Base-by-base conservation (phyloP, 768 basidiomycete species). In the Mrakia hoshinonis region DNA sequence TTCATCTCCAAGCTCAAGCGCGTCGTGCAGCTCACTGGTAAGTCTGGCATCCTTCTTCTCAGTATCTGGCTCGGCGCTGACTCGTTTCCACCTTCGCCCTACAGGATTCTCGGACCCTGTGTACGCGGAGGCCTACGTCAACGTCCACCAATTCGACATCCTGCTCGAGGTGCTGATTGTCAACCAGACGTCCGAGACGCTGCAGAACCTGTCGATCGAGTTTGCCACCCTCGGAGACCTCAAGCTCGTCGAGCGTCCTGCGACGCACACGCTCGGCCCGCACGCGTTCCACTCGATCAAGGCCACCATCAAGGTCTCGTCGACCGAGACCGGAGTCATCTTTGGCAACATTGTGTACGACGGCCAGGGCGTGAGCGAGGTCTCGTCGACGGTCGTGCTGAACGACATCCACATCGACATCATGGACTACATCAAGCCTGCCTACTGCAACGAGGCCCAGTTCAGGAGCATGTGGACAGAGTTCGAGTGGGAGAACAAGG, bases 381-480 rank as follows among this genome's bases (percentile, higher is more conserved):
- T 88, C 24, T 76, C 75, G 65, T 79, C 79, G 48, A 79, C 78
- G 77, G 94, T 98, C 48, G 94, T 99, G 66, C 79, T 97, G 78
- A 96, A 91, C 78, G 94, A 98, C 81, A 92, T 96, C 64, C 95
- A 97, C 79, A 90, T 97, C 74, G 96, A 99, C 79, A 96, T 99
- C 74, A 94, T 96, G 89, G 91, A 93, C 78, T 96, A 93, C 82
- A 95, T 96, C 82, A 92, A 93, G 80, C 92, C 95, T 6, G 92
- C 92, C 10, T 90, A 90, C 77, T 96, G 94, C 80, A 95, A 88
- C 51, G 95, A 99, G 79, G 87, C 90, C 26, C 76, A 94, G 89
- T 95, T 95, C 86, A 86, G 95, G 39, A 91, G 86, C 79, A 95
- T 95, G 92, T 96, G 95, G 95, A 99, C 94, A 34, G 96, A 98